Conservation (phyloP, 257 asterid species). For the Lavandula angustifolia region DNA sequence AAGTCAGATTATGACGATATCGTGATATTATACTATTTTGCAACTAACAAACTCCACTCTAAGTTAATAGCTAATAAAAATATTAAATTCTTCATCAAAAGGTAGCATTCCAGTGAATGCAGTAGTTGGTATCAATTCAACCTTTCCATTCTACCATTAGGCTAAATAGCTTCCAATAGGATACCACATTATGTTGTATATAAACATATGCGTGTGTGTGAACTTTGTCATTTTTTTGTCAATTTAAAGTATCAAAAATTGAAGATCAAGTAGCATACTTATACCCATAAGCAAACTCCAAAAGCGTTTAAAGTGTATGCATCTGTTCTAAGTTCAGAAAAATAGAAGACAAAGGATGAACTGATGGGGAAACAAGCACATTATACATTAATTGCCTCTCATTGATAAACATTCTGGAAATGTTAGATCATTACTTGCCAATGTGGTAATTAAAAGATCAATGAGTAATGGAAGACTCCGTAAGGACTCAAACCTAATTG, state of each 20-base stretch:
- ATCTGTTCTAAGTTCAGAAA: not conserved
- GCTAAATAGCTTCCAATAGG: not conserved
- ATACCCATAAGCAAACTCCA: not conserved
- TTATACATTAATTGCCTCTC: not conserved
- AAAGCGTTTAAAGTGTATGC: not conserved
- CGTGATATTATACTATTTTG: not conserved
- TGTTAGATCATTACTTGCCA: slow-evolving; percentile 7
- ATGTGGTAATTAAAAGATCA: not conserved
- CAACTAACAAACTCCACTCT: not conserved
- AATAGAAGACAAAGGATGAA: not conserved
- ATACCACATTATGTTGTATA: not conserved
- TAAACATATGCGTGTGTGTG: not conserved
- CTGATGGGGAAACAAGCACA: not conserved
- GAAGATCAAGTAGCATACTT: not conserved
- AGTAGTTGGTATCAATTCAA: slow-evolving; percentile 1
- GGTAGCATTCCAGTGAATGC: not conserved
- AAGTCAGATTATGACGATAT: not conserved
- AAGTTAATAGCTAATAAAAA: not conserved
- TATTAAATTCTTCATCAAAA: not conserved
- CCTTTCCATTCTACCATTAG: not conserved
- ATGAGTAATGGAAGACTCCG: not conserved
- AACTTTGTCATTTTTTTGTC: not conserved
- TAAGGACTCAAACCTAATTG: not conserved
- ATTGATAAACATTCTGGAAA: slow-evolving; percentile 7
- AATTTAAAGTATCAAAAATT: not conserved